Evolutionary conservation across 208 protist species (phyloP), one percentile per base, ranked within the genome.

Genomic region (Leishmania arabica): DNA sequence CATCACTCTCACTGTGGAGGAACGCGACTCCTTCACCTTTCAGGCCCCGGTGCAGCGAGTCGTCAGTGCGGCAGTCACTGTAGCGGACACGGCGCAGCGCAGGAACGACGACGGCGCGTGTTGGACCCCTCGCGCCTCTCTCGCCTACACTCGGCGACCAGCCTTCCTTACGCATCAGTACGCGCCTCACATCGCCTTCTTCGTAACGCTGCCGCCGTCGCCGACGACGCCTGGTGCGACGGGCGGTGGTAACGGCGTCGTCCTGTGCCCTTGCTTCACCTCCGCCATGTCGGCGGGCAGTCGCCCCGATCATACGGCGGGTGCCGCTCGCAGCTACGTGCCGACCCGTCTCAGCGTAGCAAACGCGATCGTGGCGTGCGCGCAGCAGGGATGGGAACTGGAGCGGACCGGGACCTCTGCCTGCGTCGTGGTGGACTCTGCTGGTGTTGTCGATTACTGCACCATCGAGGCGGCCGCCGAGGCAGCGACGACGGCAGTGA

Each of bases 391-490:
- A 47, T 15, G 45, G 19, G 77, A 73, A 2, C 69, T 82, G 21
- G 85, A 77, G 79, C 68, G 72, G 15, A 71, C 75, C 15, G 78
- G 82, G 68, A 83, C 79, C 40, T 68, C 83, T 21, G 83, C 82
- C 37, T 85, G 83, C 62, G 90, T 94, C 6, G 79, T 95, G 24
- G 74, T 94, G 15, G 89, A 93, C 74, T 83, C 84, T 31, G 74
- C 79, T 27, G 92, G 90, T 21, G 86, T 93, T 60, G 74, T 95
- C 6, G 90, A 95, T 84, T 95, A 94, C 83, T 87, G 87, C 66
- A 81, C 83, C 24, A 83, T 95, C 56, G 86, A 88, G 11, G n/a
- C 66, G 9, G 34, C 34, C 3, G 45, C 64, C 58, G 70, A 37
- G 19, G 34, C 69, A 53, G 49, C 66, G 37, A 64, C 49, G 15